Percentiles rank a stretch among this genome's conserved stretches.
Evolutionary conservation across 371 early-diverging fungal species (phyloP).

Genomic region (Lichtheimia corymbifera): DNA sequence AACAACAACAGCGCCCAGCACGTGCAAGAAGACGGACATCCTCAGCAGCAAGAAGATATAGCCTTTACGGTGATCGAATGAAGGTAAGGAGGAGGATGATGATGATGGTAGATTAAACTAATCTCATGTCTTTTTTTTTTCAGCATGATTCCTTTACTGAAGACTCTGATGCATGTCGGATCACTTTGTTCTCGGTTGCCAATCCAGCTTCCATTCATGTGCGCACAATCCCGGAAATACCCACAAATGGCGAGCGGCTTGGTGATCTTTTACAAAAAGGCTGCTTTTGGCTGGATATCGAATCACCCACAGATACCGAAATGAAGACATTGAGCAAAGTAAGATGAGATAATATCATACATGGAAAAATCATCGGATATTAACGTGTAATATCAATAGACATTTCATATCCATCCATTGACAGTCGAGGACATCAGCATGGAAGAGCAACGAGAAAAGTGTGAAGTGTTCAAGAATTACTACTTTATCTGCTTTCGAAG

Average conservation of each 20-base stretch:
- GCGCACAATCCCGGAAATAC: slow-evolving; percentile 37
- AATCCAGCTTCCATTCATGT: slow-evolving; percentile 41
- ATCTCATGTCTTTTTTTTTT: not conserved
- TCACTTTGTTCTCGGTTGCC: slow-evolving; percentile 40
- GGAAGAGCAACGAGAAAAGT: slow-evolving; percentile 91
- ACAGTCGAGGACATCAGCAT: slow-evolving; percentile 91
- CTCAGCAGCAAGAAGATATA: slow-evolving; percentile 13
- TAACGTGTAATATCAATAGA: slow-evolving; percentile 10
- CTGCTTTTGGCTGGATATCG: slow-evolving; percentile 85
- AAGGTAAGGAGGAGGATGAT: not conserved
- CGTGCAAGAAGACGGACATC: not conserved
- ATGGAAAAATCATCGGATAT: not conserved
- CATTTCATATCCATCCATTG: slow-evolving; percentile 84
- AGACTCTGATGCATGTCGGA: slow-evolving; percentile 31
- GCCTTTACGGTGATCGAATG: slow-evolving; percentile 20
- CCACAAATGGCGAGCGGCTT: slow-evolving; percentile 21
- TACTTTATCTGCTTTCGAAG: slow-evolving; percentile 88
- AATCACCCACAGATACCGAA: slow-evolving; percentile 73
- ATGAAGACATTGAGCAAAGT: slow-evolving; percentile 65
- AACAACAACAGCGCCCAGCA: not conserved
- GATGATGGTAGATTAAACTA: not conserved
- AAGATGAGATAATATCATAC: slow-evolving; percentile 1
- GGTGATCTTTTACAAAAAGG: slow-evolving; percentile 49
- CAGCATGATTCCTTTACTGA: slow-evolving; percentile 16
- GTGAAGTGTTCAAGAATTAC: slow-evolving; percentile 88